Evolutionary conservation across 192 early-diverging fungal genomes (phyloP).

Genomic region (Podila minutissima): DNA sequence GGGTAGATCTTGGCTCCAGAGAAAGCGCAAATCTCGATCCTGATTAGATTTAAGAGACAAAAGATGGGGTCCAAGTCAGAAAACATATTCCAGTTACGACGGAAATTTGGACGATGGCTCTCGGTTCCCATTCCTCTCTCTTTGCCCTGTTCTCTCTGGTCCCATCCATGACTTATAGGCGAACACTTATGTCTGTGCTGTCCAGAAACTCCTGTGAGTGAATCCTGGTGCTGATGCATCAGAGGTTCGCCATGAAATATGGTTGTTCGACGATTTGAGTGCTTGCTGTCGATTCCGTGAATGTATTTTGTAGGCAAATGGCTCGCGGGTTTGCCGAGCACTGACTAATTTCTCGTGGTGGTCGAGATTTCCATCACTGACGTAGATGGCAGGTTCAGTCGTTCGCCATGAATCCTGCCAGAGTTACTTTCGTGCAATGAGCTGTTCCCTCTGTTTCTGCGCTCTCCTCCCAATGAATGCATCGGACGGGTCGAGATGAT

Average conservation of each 20-base stretch:
- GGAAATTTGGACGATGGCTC: background rate
- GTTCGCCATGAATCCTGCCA: too few relatives aligned
- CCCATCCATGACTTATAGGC: background rate
- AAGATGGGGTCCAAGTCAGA: slow-evolving; percentile 9
- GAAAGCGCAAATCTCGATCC: slow-evolving; percentile 95
- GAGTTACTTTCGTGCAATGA: too few relatives aligned
- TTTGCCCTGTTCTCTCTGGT: background rate
- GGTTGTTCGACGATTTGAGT: background rate
- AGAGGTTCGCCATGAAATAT: background rate
- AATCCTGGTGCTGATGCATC: background rate
- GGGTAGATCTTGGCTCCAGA: slow-evolving; percentile 99
- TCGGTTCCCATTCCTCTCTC: background rate
- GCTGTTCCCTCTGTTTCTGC: too few relatives aligned
- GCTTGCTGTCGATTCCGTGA: background rate
- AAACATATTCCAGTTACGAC: background rate
- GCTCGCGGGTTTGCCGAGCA: too few relatives aligned
- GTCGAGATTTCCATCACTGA: too few relatives aligned
- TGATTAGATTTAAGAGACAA: slow-evolving; percentile 45
- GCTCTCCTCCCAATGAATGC: too few relatives aligned
- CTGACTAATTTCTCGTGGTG: too few relatives aligned
- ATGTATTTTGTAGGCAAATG: background rate
- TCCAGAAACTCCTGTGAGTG: background rate
- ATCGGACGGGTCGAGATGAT: slow-evolving; percentile 1
- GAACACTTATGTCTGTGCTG: background rate
- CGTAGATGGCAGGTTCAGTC: too few relatives aligned